A percentile compares a stretch with the other conserved stretches of the same genome.
Conservation (phyloP, 2,329 filamentous ascomycete genomes). For the Pseudocercospora crystallina region DNA sequence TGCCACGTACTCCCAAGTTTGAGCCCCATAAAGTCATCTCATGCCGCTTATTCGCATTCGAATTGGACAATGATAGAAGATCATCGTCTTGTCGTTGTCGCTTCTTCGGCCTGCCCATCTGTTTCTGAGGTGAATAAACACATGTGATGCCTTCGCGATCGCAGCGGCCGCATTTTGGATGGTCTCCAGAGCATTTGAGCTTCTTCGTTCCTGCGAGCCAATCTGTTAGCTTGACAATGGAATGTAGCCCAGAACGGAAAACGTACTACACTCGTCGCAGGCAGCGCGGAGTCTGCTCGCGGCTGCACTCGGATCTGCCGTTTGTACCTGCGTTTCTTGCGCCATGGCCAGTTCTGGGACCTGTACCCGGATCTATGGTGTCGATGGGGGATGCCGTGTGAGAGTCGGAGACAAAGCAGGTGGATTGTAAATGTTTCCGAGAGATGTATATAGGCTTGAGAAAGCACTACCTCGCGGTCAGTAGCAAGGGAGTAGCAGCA, state of each 20-base stretch:
- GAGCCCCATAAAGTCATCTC: not conserved
- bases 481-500: too few species aligned
- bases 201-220: constrained; percentile 44
- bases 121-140: constrained; percentile 49
- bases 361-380: too few species aligned
- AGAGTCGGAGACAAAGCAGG: too few species aligned
- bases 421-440: too few species aligned
- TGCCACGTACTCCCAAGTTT: not conserved
- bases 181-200: constrained; percentile 45
- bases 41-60: not conserved
- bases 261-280: constrained; percentile 45
- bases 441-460: too few species aligned
- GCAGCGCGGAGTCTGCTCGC: constrained; percentile 32
- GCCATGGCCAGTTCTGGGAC: not conserved
- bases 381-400: too few species aligned
- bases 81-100: constrained; percentile 37
- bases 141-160: constrained; percentile 42
- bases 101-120: constrained; percentile 54
- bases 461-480: too few species aligned
- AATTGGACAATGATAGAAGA: not conserved
- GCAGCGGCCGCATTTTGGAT: constrained; percentile 46
- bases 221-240: constrained; percentile 2
- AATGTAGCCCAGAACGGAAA: not conserved
- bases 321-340: constrained; percentile 1
- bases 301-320: not conserved